phyloP scores from a whole-genome alignment of 352 stramenopile genomes.

The Thraustochytrium striatum region DNA sequence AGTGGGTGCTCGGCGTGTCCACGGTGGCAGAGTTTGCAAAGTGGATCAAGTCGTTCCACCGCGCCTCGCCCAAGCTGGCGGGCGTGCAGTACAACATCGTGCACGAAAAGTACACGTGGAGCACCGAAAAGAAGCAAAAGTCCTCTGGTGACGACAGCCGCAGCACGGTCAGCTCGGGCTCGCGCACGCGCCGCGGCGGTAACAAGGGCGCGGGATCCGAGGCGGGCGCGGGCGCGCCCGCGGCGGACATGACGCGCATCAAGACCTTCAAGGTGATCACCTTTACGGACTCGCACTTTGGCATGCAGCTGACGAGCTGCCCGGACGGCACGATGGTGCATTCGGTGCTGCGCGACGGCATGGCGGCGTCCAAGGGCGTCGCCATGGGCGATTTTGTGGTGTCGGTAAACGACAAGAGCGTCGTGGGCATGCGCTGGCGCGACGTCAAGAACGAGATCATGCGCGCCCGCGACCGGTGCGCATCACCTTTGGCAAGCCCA shows the following conservation, averaged over 20 bases:
- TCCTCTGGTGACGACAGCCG: too few relatives aligned
- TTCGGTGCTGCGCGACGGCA: not conserved
- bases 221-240: not conserved
- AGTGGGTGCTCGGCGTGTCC: constrained; percentile 16
- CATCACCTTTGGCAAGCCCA: constrained; percentile 14
- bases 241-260: not conserved
- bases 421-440: not conserved
- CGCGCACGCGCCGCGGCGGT: not conserved
- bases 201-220: not conserved
- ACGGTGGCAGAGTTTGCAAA: constrained; percentile 22
- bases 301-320: not conserved
- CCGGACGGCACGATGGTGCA: constrained; percentile 19
- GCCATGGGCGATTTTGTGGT: not conserved
- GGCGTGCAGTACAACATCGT: constrained; percentile 36
- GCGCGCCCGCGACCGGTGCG: not conserved
- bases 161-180: not conserved
- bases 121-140: not conserved
- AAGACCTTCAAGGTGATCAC: constrained; percentile 3
- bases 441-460: constrained; percentile 4
- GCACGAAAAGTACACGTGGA: constrained; percentile 25
- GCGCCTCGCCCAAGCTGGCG: not conserved
- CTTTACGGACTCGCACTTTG: not conserved
- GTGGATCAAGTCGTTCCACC: constrained; percentile 26
- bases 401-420: not conserved
- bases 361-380: not conserved